Conservation (phyloP, 176 grass and related monocot species). For the Saccharum officinarum region DNA sequence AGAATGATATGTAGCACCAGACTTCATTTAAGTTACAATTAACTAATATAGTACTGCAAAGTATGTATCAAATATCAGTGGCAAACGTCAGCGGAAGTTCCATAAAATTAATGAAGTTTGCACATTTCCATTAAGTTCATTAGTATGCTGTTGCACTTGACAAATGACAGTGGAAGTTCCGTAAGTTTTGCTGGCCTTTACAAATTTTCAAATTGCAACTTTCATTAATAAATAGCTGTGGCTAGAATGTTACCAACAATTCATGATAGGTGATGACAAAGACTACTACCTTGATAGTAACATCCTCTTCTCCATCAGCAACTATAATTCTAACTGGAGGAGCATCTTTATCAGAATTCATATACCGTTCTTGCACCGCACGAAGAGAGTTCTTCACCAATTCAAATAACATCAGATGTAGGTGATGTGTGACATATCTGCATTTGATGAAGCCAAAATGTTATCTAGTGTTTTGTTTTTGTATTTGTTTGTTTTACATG, state of each 20-base stretch:
- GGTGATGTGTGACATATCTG: constrained; percentile 81
- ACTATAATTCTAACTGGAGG: constrained; percentile 91
- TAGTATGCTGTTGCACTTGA: background rate
- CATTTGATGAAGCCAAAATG: constrained; percentile 21
- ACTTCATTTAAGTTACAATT: background rate
- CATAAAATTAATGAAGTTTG: background rate
- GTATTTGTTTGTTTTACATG: background rate
- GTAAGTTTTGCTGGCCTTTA: background rate
- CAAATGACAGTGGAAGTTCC: background rate
- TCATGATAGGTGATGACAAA: constrained; percentile 2
- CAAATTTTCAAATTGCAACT: background rate
- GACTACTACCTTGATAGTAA: constrained; percentile 83
- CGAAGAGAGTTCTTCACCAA: constrained; percentile 97
- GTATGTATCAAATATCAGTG: background rate
- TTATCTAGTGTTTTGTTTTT: background rate
- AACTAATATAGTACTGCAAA: background rate
- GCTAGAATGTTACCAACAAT: background rate
- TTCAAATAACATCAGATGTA: constrained; percentile 95
- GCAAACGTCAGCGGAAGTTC: background rate
- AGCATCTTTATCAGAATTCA: constrained; percentile 79
- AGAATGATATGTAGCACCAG: background rate
- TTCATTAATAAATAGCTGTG: background rate
- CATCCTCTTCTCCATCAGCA: constrained; percentile 93
- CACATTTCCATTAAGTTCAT: background rate
- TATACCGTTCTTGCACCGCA: constrained; percentile 86